Conservation (phyloP, 805 yeast species). For the Suhomyces emberorum region DNA sequence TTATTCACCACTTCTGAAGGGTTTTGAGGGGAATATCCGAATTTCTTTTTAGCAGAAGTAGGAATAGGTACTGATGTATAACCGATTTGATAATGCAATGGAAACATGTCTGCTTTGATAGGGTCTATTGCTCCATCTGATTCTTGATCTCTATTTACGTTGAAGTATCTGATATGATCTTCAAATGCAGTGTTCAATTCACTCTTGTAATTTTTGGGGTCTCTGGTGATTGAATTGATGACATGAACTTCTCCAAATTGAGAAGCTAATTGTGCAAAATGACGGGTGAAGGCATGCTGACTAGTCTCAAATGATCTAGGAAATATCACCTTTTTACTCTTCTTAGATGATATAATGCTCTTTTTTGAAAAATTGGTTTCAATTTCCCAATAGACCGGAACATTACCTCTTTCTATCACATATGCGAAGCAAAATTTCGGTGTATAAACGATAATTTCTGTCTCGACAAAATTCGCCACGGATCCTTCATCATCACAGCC, state of each 20-base stretch:
- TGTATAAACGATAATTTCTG: constrained; percentile 47
- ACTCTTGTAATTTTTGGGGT: constrained; percentile 42
- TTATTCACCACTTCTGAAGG: constrained; percentile 30
- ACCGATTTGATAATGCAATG: constrained; percentile 17
- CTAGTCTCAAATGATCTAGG: constrained; percentile 54
- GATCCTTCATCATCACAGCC: constrained; percentile 57
- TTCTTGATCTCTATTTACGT: constrained; percentile 16
- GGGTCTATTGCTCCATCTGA: background rate
- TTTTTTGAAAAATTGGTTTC: constrained; percentile 40
- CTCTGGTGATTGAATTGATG: constrained; percentile 46
- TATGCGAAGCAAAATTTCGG: constrained; percentile 42
- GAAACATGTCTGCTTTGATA: constrained; percentile 2
- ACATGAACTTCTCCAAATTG: constrained; percentile 51
- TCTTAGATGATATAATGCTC: constrained; percentile 25
- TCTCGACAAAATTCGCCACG: constrained; percentile 50
- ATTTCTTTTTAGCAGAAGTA: constrained; percentile 29
- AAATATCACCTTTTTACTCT: constrained; percentile 42
- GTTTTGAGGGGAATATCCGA: constrained; percentile 32
- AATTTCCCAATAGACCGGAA: constrained; percentile 54
- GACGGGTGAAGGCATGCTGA: constrained; percentile 48
- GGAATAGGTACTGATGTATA: constrained; percentile 31
- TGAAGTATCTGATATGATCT: constrained; percentile 33
- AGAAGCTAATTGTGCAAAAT: constrained; percentile 44
- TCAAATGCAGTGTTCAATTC: constrained; percentile 40
- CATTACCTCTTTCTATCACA: constrained; percentile 49